Evolutionary conservation across 768 basidiomycete genomes (phyloP), one percentile per base, ranked within the genome.

Genomic region (Termitomyces bulborhizus): DNA sequence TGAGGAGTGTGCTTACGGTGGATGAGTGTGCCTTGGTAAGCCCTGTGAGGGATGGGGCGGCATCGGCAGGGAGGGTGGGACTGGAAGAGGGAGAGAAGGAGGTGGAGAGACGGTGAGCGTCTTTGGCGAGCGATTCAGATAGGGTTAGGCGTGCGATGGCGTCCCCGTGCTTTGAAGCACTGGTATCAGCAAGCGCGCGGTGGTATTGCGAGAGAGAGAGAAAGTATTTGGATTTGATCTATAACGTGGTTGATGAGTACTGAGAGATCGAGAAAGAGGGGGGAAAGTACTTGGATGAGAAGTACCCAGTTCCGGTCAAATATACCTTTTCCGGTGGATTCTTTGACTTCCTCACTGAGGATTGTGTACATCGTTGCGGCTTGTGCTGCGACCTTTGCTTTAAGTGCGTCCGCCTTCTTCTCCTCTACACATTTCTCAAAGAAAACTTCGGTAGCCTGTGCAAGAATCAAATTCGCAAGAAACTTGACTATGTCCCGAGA

Each of bases 401-500:
- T 79, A 37, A 99, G 77, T 0, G 84, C 79, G 56, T 74, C 82
- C 4, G 79, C 78, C 69, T 96, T 95, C 81, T 93, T 95, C 78
- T 95, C 94, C 26, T 90, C 86, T n/a, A 83, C 80, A 64, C 89
- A 88, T 65, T 95, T 96, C 74, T 98, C 97, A 62, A 92, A 86
- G 68, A 98, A 97, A 37, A 98, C 88, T 68, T 98, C 96, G 0
- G 91, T 93, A 0, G 95, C 94, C 70, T 98, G 96, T 0, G 92
- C 93, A 15, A 92, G 76, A 66, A 94, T 93, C 62, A 96, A 57
- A n/a, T 83, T 82, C 1, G 93, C 84, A 39, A 97, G 76, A 62
- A 96, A 91, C 69, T 96, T 95, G 77, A 99, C 81, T 53, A 98
- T 92, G 57, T 98, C 96, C 18, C 93, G 80, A 64, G 87, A 88